Evolutionary conservation across 2,329 filamentous ascomycete genomes (phyloP), one percentile per base, ranked within the genome.

Genomic region (Sporothrix dimorphospora): DNA sequence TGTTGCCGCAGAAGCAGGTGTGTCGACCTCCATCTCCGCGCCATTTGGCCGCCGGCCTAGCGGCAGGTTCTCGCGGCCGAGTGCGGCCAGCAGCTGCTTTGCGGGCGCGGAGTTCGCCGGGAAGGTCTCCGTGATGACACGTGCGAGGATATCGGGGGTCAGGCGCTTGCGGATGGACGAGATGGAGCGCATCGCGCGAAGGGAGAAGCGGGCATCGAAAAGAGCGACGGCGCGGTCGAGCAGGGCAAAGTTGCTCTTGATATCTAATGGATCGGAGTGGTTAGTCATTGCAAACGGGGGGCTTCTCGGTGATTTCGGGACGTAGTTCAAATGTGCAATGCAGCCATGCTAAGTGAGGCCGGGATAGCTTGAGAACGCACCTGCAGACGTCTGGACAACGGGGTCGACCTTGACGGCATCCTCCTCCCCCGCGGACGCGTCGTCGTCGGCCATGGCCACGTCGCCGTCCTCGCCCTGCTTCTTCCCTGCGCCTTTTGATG

Each of bases 121-220:
- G 81, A 94, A 97, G 55, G 92, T 94, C 78, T 97, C 91, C 77
- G 90, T 89, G 79, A 97, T 92, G 78, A 92, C 91, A 81, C 93
- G 90, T 68, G 91, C 89, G 76, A 98, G 86, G 77, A 97, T 90
- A 77, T 95, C 92, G 72, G 92, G 88, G 16, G 91, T 93, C 77
- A 97, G 87, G 76, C 93, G 90, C 87, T 98, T 98, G 81, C 96
- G 94, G 81, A 98, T 91, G 71, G 94, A 94, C 53, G 96, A 97
- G 84, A 98, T 97, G 77, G 94, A 97, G 78, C 96, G 92, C 75
- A 99, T 89, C 74, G 96, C 96, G 80, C 96, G 90, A 75, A 99
- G 91, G 72, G 95, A 94, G 84, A 98, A 99, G 85, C 96, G 91
- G 73, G 94, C 90, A 83, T 99, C 96, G 82, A 98, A 99, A 78